These are phyloP conservation scores for Phytopythium mirpurense DNA, from an alignment of 352 stramenopile species.

Conservation along the genomic window DNA sequence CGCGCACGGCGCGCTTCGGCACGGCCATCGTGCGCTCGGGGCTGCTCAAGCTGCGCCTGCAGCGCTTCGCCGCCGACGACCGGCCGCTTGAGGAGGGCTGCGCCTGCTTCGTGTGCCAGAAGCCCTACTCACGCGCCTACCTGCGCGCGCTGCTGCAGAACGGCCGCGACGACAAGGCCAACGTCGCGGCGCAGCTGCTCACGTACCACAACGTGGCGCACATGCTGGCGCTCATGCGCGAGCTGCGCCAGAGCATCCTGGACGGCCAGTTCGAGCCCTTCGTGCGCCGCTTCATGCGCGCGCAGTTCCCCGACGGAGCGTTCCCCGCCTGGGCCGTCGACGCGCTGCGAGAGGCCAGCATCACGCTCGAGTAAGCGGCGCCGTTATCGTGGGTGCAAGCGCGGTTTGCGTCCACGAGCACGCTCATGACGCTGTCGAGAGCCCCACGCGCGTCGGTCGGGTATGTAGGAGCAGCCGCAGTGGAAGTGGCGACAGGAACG, in stretches of 20 bases:
- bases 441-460: no score
- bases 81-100: slow-evolving; percentile 66
- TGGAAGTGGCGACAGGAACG: no score
- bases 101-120: slow-evolving; percentile 65
- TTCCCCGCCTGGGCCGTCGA: slow-evolving; percentile 71
- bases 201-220: slow-evolving; percentile 85
- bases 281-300: slow-evolving; percentile 72
- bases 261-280: slow-evolving; percentile 66
- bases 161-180: slow-evolving; percentile 50
- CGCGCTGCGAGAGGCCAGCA: slow-evolving; percentile 53
- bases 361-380: slow-evolving; percentile 21
- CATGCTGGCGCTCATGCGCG: slow-evolving; percentile 76
- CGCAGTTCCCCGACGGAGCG: slow-evolving; percentile 49
- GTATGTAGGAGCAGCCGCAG: no score
- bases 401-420: no score
- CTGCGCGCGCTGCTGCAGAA: slow-evolving; percentile 71
- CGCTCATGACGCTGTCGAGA: no score
- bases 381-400: no score
- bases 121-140: slow-evolving; percentile 60
- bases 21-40: slow-evolving; percentile 85
- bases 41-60: slow-evolving; percentile 64
- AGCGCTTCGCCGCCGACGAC: slow-evolving; percentile 48
- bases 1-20: slow-evolving; percentile 93
- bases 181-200: slow-evolving; percentile 61
- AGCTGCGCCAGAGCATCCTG: slow-evolving; percentile 69